A percentile compares a stretch with the other conserved stretches of the same genome.
Conservation (phyloP, 129 eudicot genomes). For the Scalesia atractyloides region DNA sequence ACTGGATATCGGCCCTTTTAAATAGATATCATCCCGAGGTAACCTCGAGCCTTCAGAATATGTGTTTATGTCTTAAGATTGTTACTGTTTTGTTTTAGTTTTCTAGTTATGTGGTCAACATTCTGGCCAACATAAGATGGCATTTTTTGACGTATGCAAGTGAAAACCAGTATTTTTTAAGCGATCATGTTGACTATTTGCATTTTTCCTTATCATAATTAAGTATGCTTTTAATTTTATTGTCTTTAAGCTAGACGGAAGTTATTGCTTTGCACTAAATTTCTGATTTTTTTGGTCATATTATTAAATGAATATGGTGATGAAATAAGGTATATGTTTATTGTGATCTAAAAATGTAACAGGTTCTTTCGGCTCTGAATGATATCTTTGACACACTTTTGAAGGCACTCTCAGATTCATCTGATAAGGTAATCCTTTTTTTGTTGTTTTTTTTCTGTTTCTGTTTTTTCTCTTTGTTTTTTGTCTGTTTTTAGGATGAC, state of each 20-base stretch:
- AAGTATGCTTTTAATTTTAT: not conserved
- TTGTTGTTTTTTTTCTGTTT: not conserved
- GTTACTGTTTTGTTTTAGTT: not conserved
- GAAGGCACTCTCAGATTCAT: constrained; percentile 88
- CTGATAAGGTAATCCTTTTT: constrained; percentile 69
- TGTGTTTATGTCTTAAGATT: not conserved
- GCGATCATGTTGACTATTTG: not conserved
- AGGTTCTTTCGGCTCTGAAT: constrained; percentile 76
- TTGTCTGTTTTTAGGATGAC: not conserved
- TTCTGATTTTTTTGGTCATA: constrained; percentile 18
- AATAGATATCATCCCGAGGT: constrained; percentile 83
- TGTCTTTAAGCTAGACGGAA: not conserved
- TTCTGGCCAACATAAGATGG: not conserved
- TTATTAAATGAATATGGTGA: not conserved
- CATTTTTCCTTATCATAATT: not conserved
- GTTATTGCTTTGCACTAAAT: not conserved
- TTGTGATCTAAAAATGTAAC: constrained; percentile 30
- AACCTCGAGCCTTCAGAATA: constrained; percentile 2
- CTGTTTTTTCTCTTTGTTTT: not conserved
- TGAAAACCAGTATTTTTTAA: not conserved
- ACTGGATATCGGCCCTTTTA: constrained; percentile 90
- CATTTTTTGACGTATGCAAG: not conserved
- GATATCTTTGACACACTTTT: constrained; percentile 90
- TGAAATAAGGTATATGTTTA: constrained; percentile 14
- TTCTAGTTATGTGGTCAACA: not conserved